phyloP scores from a whole-genome alignment of 441 rosid genomes.

The Dalechampia spathulata region DNA sequence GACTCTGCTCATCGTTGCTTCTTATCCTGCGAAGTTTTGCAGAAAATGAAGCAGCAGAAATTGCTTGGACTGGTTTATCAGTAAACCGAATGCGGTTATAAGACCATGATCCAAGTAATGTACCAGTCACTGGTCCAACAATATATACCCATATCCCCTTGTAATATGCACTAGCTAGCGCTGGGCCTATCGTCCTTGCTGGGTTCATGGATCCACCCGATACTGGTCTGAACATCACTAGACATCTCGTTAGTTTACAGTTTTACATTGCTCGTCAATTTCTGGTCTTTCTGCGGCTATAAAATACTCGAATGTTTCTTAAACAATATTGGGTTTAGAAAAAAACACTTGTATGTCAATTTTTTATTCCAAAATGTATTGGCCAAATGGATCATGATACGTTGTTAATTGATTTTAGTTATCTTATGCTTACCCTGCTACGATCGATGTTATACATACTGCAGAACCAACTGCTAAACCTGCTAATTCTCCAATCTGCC shows the following conservation, averaged over 20 bases:
- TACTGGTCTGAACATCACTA: slow-evolving; percentile 35
- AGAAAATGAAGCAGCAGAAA: slow-evolving; percentile 23
- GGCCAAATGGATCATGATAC: no score
- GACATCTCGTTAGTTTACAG: neutral
- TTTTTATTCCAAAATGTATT: no score
- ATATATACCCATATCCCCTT: slow-evolving; percentile 54
- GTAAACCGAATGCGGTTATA: slow-evolving; percentile 31
- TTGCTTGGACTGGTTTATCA: slow-evolving; percentile 23
- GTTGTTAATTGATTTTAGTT: neutral
- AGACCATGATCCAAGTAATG: slow-evolving; percentile 40
- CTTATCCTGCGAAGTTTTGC: slow-evolving; percentile 22
- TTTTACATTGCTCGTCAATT: no score
- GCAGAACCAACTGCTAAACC: slow-evolving; percentile 69
- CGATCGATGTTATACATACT: slow-evolving; percentile 52
- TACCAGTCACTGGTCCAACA: slow-evolving; percentile 46
- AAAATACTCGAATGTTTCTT: no score
- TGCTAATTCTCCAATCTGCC: slow-evolving; percentile 58
- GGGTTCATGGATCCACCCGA: slow-evolving; percentile 74
- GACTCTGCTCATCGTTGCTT: slow-evolving; percentile 15
- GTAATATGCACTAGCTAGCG: slow-evolving; percentile 48
- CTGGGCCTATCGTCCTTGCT: slow-evolving; percentile 58
- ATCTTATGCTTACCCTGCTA: slow-evolving; percentile 42
- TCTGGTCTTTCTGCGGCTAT: no score
- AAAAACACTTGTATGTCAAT: no score
- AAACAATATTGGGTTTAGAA: no score